Evolutionary conservation across 495 filamentous ascomycete species (phyloP).

Genomic region (Daldinia bambusicola): DNA sequence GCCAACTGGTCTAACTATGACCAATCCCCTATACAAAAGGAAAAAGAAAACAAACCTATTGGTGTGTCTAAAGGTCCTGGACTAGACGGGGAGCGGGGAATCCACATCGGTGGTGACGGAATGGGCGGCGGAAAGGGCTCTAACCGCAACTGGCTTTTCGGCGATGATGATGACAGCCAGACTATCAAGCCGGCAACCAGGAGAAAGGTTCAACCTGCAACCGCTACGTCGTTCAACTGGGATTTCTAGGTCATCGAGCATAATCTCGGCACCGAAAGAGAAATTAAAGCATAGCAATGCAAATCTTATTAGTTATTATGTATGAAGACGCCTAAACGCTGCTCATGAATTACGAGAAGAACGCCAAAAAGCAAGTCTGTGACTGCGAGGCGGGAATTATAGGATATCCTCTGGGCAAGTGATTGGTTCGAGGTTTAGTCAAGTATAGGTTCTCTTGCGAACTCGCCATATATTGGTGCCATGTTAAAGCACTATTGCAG

Average conservation of each 20-base stretch:
- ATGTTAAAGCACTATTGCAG: background rate
- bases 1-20: constrained; percentile 72
- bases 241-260: constrained; percentile 60
- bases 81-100: constrained; percentile 54
- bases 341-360: constrained; percentile 49
- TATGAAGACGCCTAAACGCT: constrained; percentile 45
- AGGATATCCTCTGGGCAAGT: constrained; percentile 19
- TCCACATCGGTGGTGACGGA: constrained; percentile 73
- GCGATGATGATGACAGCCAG: constrained; percentile 61
- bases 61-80: constrained; percentile 46
- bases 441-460: constrained; percentile 15
- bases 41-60: constrained; percentile 58
- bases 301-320: constrained; percentile 21
- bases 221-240: constrained; percentile 60
- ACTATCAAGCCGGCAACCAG: constrained; percentile 45
- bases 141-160: constrained; percentile 68
- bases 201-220: constrained; percentile 50
- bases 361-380: constrained; percentile 37
- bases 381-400: constrained; percentile 24
- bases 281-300: constrained; percentile 11
- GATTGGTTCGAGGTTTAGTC: constrained; percentile 6
- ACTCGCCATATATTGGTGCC: constrained; percentile 1
- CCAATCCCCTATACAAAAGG: constrained; percentile 65
- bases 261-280: constrained; percentile 44
- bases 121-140: constrained; percentile 76